These are phyloP conservation scores for Mucor ambiguus DNA, from an alignment of 371 early-diverging fungal species.

Conservation along the genomic window DNA sequence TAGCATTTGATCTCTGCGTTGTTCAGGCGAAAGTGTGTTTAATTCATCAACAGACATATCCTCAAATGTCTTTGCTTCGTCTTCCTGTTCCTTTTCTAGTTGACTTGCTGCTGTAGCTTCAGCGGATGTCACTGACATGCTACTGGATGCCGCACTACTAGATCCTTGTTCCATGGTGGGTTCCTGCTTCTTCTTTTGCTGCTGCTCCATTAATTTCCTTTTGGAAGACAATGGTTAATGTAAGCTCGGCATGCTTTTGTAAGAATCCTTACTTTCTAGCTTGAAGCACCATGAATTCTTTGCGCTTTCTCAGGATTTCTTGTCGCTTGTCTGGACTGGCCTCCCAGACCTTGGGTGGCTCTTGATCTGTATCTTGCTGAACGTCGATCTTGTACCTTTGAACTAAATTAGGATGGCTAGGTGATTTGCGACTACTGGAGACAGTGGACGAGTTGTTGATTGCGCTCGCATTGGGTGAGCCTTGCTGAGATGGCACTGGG, in stretches of 20 bases:
- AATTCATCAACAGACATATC: constrained; percentile 52
- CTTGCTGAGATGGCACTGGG: constrained; percentile 27
- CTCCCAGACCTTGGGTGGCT: constrained; percentile 83
- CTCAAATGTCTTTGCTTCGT: constrained; percentile 28
- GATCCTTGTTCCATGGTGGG: neutral
- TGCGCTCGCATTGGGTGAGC: constrained; percentile 12
- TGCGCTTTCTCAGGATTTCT: constrained; percentile 74
- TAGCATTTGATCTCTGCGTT: constrained; percentile 48
- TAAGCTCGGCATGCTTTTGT: neutral
- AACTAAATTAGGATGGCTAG: constrained; percentile 48
- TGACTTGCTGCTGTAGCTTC: constrained; percentile 5
- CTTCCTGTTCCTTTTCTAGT: constrained; percentile 12
- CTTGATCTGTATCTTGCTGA: constrained; percentile 39
- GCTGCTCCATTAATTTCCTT: constrained; percentile 46
- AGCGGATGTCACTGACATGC: constrained; percentile 21
- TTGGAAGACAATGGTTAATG: neutral
- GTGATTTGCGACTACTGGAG: constrained; percentile 21
- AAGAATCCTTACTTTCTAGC: constrained; percentile 70
- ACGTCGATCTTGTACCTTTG: constrained; percentile 58
- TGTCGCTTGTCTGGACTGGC: constrained; percentile 73
- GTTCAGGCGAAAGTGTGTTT: constrained; percentile 42
- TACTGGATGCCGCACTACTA: neutral
- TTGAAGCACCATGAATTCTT: constrained; percentile 87
- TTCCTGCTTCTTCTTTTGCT: constrained; percentile 24
- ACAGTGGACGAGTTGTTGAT: neutral